A percentile compares a stretch with the other conserved stretches of the same genome.
These are phyloP conservation scores for Avena sativa DNA, from an alignment of 176 grass and related monocot genomes.

Conservation along the genomic window DNA sequence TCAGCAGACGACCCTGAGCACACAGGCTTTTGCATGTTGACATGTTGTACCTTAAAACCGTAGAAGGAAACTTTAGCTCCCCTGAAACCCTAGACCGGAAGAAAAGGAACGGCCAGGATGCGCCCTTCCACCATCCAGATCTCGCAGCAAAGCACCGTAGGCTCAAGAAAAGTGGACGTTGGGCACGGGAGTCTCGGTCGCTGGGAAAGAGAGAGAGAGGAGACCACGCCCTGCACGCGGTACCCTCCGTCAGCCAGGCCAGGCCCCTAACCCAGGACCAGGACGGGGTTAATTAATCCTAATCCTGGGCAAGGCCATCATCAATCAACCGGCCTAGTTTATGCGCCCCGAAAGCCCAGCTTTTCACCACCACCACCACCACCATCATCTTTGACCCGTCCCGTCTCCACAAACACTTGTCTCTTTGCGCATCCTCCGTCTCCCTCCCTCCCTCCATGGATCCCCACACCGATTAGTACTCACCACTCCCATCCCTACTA, in stretches of 20 bases:
- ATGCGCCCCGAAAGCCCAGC: constrained; percentile 40
- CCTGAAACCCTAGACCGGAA: neutral
- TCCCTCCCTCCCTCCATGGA: neutral
- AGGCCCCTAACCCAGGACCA: constrained; percentile 8
- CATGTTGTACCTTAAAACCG: neutral
- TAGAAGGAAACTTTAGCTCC: neutral
- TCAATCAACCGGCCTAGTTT: constrained; percentile 41
- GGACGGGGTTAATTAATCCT: constrained; percentile 23
- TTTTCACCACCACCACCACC: constrained; percentile 41
- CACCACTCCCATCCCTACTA: neutral
- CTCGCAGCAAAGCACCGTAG: neutral
- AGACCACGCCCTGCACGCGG: constrained; percentile 21
- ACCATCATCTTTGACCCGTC: constrained; percentile 61
- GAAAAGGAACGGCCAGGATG: neutral
- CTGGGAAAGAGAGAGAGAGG: constrained; percentile 3
- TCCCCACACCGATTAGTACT: constrained; percentile 35
- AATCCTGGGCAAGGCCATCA: neutral
- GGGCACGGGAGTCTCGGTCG: constrained; percentile 26
- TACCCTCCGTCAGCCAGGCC: neutral
- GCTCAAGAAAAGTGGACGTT: neutral
- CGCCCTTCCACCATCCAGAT: neutral
- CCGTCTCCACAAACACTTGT: constrained; percentile 43
- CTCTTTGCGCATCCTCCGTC: constrained; percentile 26
- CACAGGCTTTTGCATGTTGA: neutral
- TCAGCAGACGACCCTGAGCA: no score